Percentiles rank a stretch among this genome's conserved stretches.
Evolutionary conservation across 2,329 filamentous ascomycete species (phyloP).

Genomic region (Chaetomium sp.): DNA sequence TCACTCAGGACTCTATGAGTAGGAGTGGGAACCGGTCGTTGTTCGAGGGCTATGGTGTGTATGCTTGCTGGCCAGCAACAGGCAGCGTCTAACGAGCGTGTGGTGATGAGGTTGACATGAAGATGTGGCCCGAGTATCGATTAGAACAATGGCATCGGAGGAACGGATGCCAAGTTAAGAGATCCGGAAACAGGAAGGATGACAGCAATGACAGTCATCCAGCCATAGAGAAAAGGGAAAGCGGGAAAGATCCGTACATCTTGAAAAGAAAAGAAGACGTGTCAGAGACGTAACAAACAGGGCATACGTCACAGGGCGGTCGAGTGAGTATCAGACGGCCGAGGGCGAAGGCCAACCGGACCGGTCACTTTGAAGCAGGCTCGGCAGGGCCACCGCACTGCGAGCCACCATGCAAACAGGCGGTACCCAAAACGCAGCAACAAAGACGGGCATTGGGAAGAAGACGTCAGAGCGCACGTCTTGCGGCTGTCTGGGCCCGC

Average conservation of each 20-base stretch:
- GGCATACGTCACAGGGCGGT: neutral
- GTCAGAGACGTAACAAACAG: neutral
- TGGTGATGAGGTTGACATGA: neutral
- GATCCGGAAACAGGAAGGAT: neutral
- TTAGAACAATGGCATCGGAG: neutral
- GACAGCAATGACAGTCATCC: neutral
- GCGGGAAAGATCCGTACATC: too few relatives aligned
- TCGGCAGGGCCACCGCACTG: neutral
- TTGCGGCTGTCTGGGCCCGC: too few relatives aligned
- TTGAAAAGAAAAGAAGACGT: too few relatives aligned
- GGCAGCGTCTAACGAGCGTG: constrained; percentile 1
- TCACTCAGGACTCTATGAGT: constrained; percentile 3
- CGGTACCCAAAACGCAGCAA: neutral
- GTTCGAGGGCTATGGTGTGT: neutral
- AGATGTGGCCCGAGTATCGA: neutral
- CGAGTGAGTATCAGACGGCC: neutral
- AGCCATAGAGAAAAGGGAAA: neutral
- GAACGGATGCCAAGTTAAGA: neutral
- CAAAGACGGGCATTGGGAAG: neutral
- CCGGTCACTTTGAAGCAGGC: neutral
- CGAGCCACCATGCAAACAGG: neutral
- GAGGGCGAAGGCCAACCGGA: neutral
- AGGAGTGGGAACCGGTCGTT: neutral
- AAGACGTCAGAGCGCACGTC: too few relatives aligned
- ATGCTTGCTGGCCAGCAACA: neutral